Percentiles rank a stretch among this genome's conserved stretches.
These are phyloP conservation scores for Terana coerulea DNA, from an alignment of 768 basidiomycete genomes.

Conservation along the genomic window DNA sequence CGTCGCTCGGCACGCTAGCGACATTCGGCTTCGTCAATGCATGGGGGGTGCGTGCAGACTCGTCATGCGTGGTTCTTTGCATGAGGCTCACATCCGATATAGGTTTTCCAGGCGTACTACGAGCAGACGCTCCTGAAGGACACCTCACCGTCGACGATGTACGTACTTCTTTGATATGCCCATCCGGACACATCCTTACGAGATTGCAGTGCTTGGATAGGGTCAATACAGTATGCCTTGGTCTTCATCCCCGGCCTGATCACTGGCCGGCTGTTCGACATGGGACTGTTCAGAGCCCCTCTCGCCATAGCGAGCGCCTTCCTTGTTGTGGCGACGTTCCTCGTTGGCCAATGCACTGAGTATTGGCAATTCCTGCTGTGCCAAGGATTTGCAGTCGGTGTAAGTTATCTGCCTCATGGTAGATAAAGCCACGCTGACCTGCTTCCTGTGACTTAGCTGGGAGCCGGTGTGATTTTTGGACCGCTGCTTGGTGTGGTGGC, in stretches of 20 bases:
- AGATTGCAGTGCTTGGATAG: slow-evolving; percentile 69
- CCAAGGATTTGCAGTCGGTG: slow-evolving; percentile 67
- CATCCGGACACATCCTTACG: background rate
- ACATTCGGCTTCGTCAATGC: slow-evolving; percentile 71
- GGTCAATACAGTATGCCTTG: slow-evolving; percentile 70
- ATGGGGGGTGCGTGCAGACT: slow-evolving; percentile 57
- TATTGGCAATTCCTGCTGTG: slow-evolving; percentile 81
- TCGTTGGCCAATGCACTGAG: slow-evolving; percentile 64
- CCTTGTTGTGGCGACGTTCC: slow-evolving; percentile 53
- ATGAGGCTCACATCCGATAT: background rate
- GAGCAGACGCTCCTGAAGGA: slow-evolving; percentile 45
- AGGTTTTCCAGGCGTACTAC: slow-evolving; percentile 78
- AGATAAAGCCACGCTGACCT: background rate
- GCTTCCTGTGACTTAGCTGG: slow-evolving; percentile 18
- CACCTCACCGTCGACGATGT: slow-evolving; percentile 64
- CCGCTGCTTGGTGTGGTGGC: slow-evolving; percentile 56
- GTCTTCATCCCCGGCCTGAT: slow-evolving; percentile 60
- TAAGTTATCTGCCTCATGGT: too few species aligned
- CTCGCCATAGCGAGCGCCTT: slow-evolving; percentile 44
- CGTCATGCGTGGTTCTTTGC: background rate
- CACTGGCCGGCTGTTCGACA: slow-evolving; percentile 68
- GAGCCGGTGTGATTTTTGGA: slow-evolving; percentile 55
- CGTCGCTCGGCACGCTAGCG: slow-evolving; percentile 36
- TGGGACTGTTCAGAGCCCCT: slow-evolving; percentile 59
- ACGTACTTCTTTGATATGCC: slow-evolving; percentile 5